Conservation (phyloP, 352 stramenopile genomes). For the Globisporangium middletonii region DNA sequence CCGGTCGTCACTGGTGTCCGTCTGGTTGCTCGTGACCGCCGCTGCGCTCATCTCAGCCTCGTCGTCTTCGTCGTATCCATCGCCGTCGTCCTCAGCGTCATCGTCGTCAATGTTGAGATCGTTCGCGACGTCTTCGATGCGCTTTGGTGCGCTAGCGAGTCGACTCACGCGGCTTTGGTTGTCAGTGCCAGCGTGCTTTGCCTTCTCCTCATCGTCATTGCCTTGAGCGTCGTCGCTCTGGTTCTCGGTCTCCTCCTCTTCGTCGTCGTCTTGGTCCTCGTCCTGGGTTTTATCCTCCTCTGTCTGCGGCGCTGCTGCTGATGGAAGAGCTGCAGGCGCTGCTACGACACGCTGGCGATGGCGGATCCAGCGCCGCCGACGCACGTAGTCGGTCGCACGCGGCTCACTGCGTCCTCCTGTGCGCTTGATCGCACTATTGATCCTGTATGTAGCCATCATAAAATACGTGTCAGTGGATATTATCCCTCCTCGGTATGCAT, state of each 20-base stretch:
- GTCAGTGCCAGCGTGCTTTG: not conserved
- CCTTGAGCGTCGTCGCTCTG: not conserved
- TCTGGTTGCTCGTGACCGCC: conserved; percentile 1
- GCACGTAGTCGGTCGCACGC: conserved; percentile 61
- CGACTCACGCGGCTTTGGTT: conserved; percentile 1
- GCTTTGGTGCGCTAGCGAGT: not conserved
- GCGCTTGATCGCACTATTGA: conserved; percentile 64
- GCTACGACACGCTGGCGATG: conserved; percentile 30
- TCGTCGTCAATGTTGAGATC: conserved; percentile 22
- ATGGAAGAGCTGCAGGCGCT: not conserved
- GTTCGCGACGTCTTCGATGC: conserved; percentile 3
- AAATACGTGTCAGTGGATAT: not conserved
- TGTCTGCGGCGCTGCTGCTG: not conserved
- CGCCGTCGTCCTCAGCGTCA: conserved; percentile 21
- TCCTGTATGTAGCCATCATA: conserved; percentile 10
- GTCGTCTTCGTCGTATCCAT: conserved; percentile 21
- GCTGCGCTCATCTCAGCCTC: conserved; percentile 1
- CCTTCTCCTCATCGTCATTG: not conserved
- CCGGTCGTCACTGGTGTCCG: not conserved
- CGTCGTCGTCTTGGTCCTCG: not conserved
- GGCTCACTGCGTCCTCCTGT: conserved; percentile 43
- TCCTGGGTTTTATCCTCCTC: not conserved
- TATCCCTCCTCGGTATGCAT: not conserved
- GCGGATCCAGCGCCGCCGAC: conserved; percentile 59
- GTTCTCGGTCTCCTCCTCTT: not conserved